Percentiles rank a stretch among this genome's conserved stretches.
These are phyloP conservation scores for Leptographium procerum DNA, from an alignment of 2,329 filamentous ascomycete species.

Conservation along the genomic window DNA sequence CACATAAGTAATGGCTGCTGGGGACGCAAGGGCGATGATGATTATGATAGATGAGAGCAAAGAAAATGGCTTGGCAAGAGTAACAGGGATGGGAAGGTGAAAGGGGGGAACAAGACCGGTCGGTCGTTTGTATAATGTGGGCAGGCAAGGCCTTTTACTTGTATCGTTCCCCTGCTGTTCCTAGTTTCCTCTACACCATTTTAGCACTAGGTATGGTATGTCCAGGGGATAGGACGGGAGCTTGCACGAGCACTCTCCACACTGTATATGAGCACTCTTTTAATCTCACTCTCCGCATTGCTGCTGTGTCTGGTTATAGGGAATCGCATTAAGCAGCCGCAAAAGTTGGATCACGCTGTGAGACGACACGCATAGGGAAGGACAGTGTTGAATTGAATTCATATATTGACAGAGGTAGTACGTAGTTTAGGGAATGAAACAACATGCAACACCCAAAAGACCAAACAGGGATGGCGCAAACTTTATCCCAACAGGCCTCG, in stretches of 20 bases:
- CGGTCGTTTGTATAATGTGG: neutral
- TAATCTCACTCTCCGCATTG: neutral
- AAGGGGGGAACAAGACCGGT: neutral
- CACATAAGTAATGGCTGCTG: neutral
- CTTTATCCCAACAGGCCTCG: neutral
- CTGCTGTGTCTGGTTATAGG: neutral
- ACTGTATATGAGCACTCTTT: slow-evolving; percentile 7
- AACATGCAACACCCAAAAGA: neutral
- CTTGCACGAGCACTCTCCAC: slow-evolving; percentile 8
- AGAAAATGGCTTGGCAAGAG: neutral
- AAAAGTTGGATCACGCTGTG: neutral
- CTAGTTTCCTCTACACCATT: neutral
- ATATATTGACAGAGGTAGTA: neutral
- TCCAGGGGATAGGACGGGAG: neutral
- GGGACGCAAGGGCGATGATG: neutral
- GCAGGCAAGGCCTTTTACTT: neutral
- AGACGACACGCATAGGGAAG: neutral
- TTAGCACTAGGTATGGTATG: neutral
- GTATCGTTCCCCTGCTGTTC: neutral
- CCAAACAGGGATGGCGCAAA: neutral
- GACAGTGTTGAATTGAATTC: neutral
- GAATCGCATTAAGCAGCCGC: neutral
- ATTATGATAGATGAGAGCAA: neutral
- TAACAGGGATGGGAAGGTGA: neutral
- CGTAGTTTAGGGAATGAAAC: neutral